Evolutionary conservation across 495 filamentous ascomycete genomes (phyloP).

Genomic region (Halenospora varia): DNA sequence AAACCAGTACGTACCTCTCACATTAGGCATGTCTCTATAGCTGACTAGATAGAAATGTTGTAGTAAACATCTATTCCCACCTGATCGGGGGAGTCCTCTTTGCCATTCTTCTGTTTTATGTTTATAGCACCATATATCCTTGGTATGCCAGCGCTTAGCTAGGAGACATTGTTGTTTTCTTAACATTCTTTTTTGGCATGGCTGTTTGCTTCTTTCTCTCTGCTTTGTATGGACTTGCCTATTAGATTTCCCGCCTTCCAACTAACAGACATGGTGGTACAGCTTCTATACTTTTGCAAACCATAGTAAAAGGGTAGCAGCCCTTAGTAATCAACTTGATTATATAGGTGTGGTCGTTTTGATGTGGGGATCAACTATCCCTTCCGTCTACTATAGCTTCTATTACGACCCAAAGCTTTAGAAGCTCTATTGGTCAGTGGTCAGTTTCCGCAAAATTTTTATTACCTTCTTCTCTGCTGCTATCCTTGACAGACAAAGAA

Average conservation of each 20-base stretch:
- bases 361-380: constrained; percentile 51
- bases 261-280: neutral
- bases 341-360: constrained; percentile 50
- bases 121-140: constrained; percentile 28
- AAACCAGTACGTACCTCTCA: constrained; percentile 13
- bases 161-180: constrained; percentile 41
- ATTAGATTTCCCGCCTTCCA: neutral
- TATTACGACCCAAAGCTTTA: constrained; percentile 32
- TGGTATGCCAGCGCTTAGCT: constrained; percentile 24
- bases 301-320: constrained; percentile 36
- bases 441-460: constrained; percentile 8
- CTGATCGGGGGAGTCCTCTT: constrained; percentile 37
- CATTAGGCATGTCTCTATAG: neutral
- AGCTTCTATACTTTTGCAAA: constrained; percentile 45
- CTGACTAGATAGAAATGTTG: neutral
- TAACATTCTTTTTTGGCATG: constrained; percentile 44
- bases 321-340: constrained; percentile 41
- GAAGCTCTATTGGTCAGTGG: constrained; percentile 33
- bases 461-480: neutral
- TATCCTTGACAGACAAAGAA: neutral
- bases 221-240: constrained; percentile 17
- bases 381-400: constrained; percentile 50
- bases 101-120: constrained; percentile 31
- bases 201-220: constrained; percentile 47
- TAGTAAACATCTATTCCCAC: constrained; percentile 28